phyloP scores from a whole-genome alignment of 805 yeast species.

The Isabelozyma heimii region DNA sequence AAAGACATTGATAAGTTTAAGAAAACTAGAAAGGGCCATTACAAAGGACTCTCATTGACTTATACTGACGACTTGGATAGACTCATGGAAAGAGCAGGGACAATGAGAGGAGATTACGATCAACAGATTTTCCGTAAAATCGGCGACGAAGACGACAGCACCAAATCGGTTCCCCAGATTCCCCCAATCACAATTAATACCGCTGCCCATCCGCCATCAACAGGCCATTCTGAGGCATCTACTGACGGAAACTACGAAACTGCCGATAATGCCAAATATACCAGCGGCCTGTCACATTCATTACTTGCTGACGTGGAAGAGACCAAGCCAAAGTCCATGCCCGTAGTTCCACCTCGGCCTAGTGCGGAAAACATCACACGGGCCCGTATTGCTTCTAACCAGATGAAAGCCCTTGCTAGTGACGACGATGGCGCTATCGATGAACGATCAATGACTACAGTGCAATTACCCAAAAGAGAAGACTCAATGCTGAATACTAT shows the following conservation, averaged over 20 bases:
- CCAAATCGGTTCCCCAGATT: neutral
- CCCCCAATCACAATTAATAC: neutral
- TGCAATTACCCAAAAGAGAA: neutral
- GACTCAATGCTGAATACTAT: neutral
- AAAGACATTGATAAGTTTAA: constrained; percentile 6
- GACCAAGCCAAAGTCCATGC: neutral
- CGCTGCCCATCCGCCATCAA: neutral
- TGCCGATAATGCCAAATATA: constrained; percentile 2
- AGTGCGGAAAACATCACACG: constrained; percentile 18
- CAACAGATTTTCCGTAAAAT: neutral
- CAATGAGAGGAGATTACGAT: constrained; percentile 5
- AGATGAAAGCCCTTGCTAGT: constrained; percentile 2
- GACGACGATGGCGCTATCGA: neutral
- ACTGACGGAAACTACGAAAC: constrained; percentile 4
- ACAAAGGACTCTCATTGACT: constrained; percentile 21
- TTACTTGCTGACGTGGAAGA: neutral
- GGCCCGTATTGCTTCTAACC: constrained; percentile 22
- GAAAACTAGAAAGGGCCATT: constrained; percentile 4
- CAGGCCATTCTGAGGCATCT: constrained; percentile 1
- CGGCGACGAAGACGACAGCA: neutral
- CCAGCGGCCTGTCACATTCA: neutral
- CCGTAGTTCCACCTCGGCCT: constrained; percentile 22
- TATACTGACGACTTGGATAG: constrained; percentile 36
- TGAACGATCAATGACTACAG: neutral
- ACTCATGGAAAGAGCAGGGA: constrained; percentile 34